Base-by-base conservation (phyloP, 768 basidiomycete genomes). In the Asterophora parasitica region DNA sequence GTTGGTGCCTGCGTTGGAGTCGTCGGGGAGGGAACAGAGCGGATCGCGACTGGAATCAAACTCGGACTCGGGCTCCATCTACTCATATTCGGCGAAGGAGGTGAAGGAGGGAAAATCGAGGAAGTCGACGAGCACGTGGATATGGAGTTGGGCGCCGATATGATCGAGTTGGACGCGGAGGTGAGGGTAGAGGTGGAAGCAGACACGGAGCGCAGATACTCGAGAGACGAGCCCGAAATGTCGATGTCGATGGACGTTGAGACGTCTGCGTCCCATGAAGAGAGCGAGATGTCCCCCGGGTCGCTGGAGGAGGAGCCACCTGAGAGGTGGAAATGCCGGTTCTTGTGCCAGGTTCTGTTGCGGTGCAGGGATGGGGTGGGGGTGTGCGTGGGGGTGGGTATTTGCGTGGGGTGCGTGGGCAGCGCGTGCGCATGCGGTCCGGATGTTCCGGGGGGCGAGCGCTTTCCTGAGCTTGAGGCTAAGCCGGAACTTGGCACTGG, bases 241-340 rank as follows among this genome's bases (percentile, higher is more conserved):
- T 36, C 13, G 38, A 39, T 31, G 12, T 9, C 30, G 30, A 23
- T 23, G 30, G 30, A 31, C n/a, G n/a, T 12, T 31, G 30, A 3
- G 23, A 23, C 23, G 23, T 23, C 23, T 3, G 23, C 23, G 23
- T 23, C 23, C 23, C 23, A 23, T 3, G 26, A 19, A 7, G 50
- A 43, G 32, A 48, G 39, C 12, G 37, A 38, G 31, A 44, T 8
- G 26, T 46, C 30, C 27, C 20, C 17, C 15, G 41, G 15, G n/a
- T n/a, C n/a, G n/a, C n/a, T n/a, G 32, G 39, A 42, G n/a, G 31
- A 32, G 43, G 42, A 30, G 17, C 31, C 41, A 41, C 44, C 49
- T 20, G 37, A 46, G 32, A 57, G 48, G 33, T 49, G 54, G 38
- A 48, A 56, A 30, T 51, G 55, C 30, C 54, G 50, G 33, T 58